phyloP scores from a whole-genome alignment of 345 rosid genomes.

The Moricandia arvensis region DNA sequence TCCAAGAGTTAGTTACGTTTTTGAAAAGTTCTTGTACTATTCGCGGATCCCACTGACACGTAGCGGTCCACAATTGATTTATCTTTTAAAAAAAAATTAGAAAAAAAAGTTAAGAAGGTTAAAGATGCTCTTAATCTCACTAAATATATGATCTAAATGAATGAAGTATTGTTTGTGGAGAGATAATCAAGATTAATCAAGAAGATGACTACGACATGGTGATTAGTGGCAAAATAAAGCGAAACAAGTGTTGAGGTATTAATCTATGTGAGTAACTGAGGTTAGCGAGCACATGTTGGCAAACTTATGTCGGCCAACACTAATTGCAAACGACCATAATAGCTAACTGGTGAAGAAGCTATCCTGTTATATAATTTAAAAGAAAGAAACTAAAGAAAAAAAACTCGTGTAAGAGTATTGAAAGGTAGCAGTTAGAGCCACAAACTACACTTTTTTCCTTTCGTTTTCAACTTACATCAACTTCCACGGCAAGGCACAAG shows the following conservation, averaged over 20 bases:
- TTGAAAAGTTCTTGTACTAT: no score
- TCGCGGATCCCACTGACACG: no score
- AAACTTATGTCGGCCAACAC: not conserved
- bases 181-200: not conserved
- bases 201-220: not conserved
- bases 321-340: not conserved
- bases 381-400: not conserved
- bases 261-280: not conserved
- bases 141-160: not conserved
- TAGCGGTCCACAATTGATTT: no score
- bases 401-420: not conserved
- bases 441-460: not conserved
- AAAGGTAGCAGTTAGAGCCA: conserved; percentile 16
- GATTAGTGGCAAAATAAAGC: not conserved
- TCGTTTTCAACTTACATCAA: conserved; percentile 30
- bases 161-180: conserved; percentile 10
- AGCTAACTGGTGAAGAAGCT: not conserved
- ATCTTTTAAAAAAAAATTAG: no score
- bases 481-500: conserved; percentile 37
- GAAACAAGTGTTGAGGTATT: not conserved
- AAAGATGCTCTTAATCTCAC: no score
- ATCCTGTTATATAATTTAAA: not conserved
- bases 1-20: no score
- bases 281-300: not conserved
- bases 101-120: no score